Conservation (phyloP, 192 early-diverging fungal genomes). For the Polychytrium aggregatum region DNA sequence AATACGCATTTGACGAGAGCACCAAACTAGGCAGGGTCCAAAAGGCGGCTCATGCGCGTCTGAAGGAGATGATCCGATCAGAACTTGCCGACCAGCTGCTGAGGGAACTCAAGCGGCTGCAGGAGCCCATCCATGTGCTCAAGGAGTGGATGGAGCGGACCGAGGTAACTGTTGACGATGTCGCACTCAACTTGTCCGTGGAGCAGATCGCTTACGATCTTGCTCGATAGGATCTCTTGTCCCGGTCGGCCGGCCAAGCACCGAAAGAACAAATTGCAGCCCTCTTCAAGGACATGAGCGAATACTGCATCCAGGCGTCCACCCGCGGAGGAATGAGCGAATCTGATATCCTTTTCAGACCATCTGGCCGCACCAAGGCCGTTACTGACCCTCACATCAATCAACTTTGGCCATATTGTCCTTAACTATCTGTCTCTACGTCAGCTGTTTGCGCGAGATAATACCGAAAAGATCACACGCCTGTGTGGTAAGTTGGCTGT, state of each 20-base stretch:
- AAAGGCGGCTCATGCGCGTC: no score
- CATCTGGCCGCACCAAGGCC: background rate
- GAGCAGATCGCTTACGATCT: no score
- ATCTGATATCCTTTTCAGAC: slow-evolving; percentile 12
- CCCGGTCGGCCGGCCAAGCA: slow-evolving; percentile 7
- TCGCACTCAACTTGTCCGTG: no score
- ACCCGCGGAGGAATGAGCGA: slow-evolving; percentile 2
- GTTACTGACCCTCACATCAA: background rate
- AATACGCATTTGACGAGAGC: slow-evolving; percentile 52
- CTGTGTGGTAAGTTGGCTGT: slow-evolving; percentile 27
- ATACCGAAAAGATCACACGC: slow-evolving; percentile 25
- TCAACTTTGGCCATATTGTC: background rate
- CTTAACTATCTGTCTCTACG: background rate
- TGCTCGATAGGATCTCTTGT: no score
- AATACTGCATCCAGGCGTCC: slow-evolving; percentile 30
- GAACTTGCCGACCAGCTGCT: slow-evolving; percentile 43
- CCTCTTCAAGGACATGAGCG: slow-evolving; percentile 40
- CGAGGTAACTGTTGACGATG: slow-evolving; percentile 8
- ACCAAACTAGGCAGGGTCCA: no score
- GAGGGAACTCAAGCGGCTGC: slow-evolving; percentile 52
- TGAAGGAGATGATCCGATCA: slow-evolving; percentile 19
- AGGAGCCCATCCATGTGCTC: slow-evolving; percentile 55
- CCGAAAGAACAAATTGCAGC: slow-evolving; percentile 20
- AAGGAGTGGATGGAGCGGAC: slow-evolving; percentile 54
- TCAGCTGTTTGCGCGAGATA: slow-evolving; percentile 19